These are phyloP conservation scores for Leishmania major DNA, from an alignment of 208 protist genomes.

Conservation along the genomic window DNA sequence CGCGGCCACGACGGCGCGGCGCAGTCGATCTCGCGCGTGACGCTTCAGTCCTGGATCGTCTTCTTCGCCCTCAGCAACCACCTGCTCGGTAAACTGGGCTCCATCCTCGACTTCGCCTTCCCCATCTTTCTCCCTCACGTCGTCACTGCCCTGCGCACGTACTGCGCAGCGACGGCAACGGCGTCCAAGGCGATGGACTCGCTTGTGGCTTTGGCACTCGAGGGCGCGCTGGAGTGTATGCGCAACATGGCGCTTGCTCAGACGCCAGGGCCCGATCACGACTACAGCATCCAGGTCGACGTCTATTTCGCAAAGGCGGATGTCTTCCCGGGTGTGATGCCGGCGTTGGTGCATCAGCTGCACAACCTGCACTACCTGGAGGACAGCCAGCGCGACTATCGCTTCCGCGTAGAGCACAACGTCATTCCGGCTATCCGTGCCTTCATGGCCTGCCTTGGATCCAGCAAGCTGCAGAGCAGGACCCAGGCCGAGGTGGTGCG, in stretches of 20 bases:
- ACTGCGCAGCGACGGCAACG: constrained; percentile 49
- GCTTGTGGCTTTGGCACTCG: constrained; percentile 65
- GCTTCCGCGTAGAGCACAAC: constrained; percentile 67
- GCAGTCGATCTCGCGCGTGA: constrained; percentile 45
- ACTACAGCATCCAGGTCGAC: constrained; percentile 76
- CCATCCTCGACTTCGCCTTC: constrained; percentile 85
- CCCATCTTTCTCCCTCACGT: constrained; percentile 63
- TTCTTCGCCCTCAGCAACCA: constrained; percentile 84
- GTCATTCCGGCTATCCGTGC: constrained; percentile 79
- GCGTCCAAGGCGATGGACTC: constrained; percentile 32
- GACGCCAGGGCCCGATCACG: constrained; percentile 72
- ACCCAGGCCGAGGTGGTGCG: constrained; percentile 84
- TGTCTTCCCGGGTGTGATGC: constrained; percentile 87
- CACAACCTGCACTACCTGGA: constrained; percentile 71
- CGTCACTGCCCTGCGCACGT: constrained; percentile 60
- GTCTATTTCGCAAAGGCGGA: constrained; percentile 73
- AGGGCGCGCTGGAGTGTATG: constrained; percentile 72
- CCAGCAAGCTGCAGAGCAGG: constrained; percentile 80
- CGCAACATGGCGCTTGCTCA: constrained; percentile 74
- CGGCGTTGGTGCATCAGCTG: constrained; percentile 79
- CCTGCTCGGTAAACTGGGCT: constrained; percentile 74
- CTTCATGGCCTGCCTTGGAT: constrained; percentile 76
- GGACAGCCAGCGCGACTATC: constrained; percentile 68
- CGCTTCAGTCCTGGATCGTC: constrained; percentile 74
- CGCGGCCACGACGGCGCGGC: constrained; percentile 24